Conservation (phyloP, 306 rosid genomes). For the Carpinus viminea region DNA sequence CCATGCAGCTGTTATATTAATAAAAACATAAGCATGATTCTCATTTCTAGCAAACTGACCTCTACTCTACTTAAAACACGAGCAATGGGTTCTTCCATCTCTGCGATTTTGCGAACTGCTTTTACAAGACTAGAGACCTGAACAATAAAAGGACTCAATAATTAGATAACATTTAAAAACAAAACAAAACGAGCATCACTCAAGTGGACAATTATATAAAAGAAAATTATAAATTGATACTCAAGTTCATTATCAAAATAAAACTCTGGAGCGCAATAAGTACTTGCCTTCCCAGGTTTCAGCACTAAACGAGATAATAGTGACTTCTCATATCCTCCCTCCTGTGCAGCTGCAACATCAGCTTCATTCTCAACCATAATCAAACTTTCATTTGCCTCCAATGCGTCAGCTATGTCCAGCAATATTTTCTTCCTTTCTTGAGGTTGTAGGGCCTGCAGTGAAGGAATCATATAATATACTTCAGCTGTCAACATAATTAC, state of each 20-base stretch:
- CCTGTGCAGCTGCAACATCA: constrained; percentile 68
- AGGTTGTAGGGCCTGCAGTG: constrained; percentile 48
- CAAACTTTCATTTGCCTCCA: constrained; percentile 57
- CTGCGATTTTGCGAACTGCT: constrained; percentile 74
- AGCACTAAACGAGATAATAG: constrained; percentile 75
- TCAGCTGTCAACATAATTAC: neutral
- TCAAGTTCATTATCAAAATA: neutral
- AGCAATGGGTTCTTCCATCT: constrained; percentile 88
- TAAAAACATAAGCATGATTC: neutral
- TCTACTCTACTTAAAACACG: constrained; percentile 68
- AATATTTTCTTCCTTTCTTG: constrained; percentile 69
- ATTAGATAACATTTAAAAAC: constrained; percentile 6
- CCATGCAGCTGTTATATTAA: neutral
- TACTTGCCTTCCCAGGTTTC: constrained; percentile 73
- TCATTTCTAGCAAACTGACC: constrained; percentile 33
- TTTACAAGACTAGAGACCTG: constrained; percentile 71
- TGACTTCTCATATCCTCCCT: constrained; percentile 64
- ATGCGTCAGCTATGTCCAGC: constrained; percentile 67
- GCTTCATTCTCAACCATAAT: constrained; percentile 62
- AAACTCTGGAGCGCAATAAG: constrained; percentile 1
- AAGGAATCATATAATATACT: constrained; percentile 15
- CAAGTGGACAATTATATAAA: neutral
- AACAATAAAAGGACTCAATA: constrained; percentile 9
- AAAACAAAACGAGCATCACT: neutral
- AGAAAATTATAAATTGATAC: neutral